A percentile compares a stretch with the other conserved stretches of the same genome.
These are phyloP conservation scores for Tulasnella sp. DNA, from an alignment of 768 basidiomycete genomes.

Conservation along the genomic window DNA sequence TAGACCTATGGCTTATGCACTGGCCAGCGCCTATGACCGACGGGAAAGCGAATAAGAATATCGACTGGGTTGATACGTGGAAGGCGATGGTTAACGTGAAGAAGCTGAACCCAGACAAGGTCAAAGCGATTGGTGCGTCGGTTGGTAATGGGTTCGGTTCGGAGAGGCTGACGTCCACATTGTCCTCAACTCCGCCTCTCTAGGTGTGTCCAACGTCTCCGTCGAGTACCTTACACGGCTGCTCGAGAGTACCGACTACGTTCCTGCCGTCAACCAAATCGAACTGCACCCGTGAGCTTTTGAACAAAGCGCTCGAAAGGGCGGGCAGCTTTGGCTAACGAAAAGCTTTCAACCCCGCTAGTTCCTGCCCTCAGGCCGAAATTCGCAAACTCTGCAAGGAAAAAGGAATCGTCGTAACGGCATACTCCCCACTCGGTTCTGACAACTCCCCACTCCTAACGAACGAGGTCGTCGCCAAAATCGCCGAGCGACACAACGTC, in stretches of 20 bases:
- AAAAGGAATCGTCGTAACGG: conserved; percentile 67
- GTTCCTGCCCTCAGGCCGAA: conserved; percentile 46
- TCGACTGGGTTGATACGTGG: conserved; percentile 76
- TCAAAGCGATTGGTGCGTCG: conserved; percentile 29
- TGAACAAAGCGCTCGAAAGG: neutral
- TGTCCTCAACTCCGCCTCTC: conserved; percentile 39
- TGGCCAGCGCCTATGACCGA: conserved; percentile 30
- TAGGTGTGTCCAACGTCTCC: conserved; percentile 82
- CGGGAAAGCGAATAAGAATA: conserved; percentile 19
- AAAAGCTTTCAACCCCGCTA: neutral
- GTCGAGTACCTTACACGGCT: conserved; percentile 62
- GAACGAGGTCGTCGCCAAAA: conserved; percentile 34
- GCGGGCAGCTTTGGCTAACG: neutral
- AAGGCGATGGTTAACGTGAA: conserved; percentile 69
- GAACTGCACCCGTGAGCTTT: conserved; percentile 63
- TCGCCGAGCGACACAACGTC: conserved; percentile 35
- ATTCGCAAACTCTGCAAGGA: conserved; percentile 55
- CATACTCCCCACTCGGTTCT: conserved; percentile 64
- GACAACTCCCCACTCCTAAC: conserved; percentile 34
- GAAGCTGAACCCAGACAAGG: conserved; percentile 59
- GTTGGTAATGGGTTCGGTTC: too few species aligned
- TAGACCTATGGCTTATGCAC: conserved; percentile 28
- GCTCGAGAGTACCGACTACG: conserved; percentile 63
- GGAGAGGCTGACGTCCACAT: too few species aligned
- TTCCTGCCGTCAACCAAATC: conserved; percentile 75